Base-by-base conservation (phyloP, 1,139 yeast genomes). In the Protomyces macrosporus region DNA sequence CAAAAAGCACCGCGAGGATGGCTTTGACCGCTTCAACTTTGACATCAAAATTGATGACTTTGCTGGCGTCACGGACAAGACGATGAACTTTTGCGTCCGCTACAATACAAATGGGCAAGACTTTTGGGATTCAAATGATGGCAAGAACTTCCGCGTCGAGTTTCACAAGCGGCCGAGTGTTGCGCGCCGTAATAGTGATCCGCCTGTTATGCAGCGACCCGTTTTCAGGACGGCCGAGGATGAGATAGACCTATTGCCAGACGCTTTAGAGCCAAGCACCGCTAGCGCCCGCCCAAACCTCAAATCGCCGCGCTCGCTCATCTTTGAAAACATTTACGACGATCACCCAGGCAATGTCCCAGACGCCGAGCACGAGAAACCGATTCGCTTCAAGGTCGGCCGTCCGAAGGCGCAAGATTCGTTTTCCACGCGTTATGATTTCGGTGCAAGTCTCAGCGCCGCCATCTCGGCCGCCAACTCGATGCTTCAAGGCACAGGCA, bases 91-190 rank as follows among this genome's bases (percentile, higher is more conserved):
- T 69, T 88, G 95, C 71, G 80, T 88, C 50, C 80, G 83, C 64
- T 89, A 84, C 72, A 72, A 71, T 55, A 74, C 83, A 35, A 76
- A 77, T 37, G 78, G 79, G 34, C 72, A 74, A 37, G 91, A 86
- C 69, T 82, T 72, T 71, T 90, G 96, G 96, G 96, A 89, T 74
- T 89, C 88, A 75, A 89, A 90, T 74, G 68, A 75, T 48, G 72
- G 72, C 56, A 73, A 75, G 61, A 89, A 89, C 74, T 89, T 87
- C 74, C 78, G 78, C 58, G 78, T 88, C 35, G 75, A 76, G 60
- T 77, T 87, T 65, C 75, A 54, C 58, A 53, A 54, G 40, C 53
- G 54, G 36, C 50, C 48, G 7, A 35, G 39, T 9, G 33, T 48
- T 4, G 58, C 37, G 10, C 23, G 58, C 16, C 34, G 58, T 4